Evolutionary conservation across 2,329 filamentous ascomycete genomes (phyloP).

Genomic region (Mariannaea elegans): DNA sequence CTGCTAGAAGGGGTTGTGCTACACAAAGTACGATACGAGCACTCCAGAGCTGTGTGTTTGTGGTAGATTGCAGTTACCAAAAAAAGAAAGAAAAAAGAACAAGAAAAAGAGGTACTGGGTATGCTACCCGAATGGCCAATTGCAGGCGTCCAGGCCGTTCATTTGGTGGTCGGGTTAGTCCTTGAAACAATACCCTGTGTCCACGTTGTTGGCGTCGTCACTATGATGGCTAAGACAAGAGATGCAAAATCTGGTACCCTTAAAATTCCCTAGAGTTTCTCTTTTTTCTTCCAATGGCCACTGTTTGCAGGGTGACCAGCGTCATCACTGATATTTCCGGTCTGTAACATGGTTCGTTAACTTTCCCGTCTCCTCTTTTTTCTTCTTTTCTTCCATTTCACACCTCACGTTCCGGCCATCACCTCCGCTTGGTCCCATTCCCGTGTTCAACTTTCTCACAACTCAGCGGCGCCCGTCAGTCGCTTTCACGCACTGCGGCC

Average conservation of each 20-base stretch:
- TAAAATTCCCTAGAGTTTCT: neutral
- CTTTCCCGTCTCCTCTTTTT: slow-evolving; percentile 9
- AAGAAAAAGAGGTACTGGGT: neutral
- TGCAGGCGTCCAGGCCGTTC: neutral
- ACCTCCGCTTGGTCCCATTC: neutral
- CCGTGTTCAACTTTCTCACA: neutral
- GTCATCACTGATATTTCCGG: slow-evolving; percentile 8
- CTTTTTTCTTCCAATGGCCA: slow-evolving; percentile 1
- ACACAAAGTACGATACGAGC: slow-evolving; percentile 16
- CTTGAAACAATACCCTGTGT: neutral
- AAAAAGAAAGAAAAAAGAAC: no score
- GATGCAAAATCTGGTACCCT: neutral
- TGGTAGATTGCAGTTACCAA: neutral
- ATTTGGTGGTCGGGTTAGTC: neutral
- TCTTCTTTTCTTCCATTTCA: neutral
- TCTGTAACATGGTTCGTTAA: slow-evolving; percentile 5
- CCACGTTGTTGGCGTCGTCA: neutral
- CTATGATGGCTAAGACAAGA: slow-evolving; percentile 8
- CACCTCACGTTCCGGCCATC: neutral
- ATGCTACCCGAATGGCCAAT: neutral
- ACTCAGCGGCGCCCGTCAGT: no score
- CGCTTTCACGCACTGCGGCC: neutral
- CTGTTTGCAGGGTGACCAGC: slow-evolving; percentile 1
- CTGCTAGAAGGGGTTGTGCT: slow-evolving; percentile 31
- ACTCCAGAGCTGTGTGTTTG: slow-evolving; percentile 11